Percentiles rank a stretch among this genome's conserved stretches.
These are phyloP conservation scores for Paraphoma chrysanthemicola DNA, from an alignment of 2,329 filamentous ascomycete genomes.

Conservation along the genomic window DNA sequence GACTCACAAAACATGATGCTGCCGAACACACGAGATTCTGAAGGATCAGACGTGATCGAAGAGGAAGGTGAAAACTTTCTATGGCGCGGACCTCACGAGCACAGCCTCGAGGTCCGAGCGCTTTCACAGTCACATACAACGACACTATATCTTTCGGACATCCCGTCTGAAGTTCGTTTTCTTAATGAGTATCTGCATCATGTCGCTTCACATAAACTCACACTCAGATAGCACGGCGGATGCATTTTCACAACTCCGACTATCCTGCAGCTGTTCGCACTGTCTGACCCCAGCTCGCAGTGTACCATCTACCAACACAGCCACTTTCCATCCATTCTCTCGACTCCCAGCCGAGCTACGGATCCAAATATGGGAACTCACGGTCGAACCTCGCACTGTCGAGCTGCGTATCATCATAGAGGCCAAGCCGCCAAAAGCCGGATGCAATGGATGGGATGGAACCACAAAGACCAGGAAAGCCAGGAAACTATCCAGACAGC, in stretches of 20 bases:
- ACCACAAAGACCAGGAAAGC: too few species aligned
- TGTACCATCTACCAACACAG: not conserved
- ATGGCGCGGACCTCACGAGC: not conserved
- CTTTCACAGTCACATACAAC: not conserved
- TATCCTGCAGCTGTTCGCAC: not conserved
- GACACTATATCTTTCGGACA: not conserved
- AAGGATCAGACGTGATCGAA: not conserved
- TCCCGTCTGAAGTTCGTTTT: not conserved
- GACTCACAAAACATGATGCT: too few species aligned
- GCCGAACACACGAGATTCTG: too few species aligned
- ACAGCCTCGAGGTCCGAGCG: not conserved
- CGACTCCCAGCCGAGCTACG: conserved; percentile 12
- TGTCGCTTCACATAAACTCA: not conserved
- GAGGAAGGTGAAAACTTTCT: not conserved
- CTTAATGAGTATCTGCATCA: not conserved
- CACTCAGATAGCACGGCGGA: not conserved
- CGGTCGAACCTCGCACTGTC: conserved; percentile 15
- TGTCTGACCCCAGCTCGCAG: not conserved
- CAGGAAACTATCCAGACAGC: not conserved
- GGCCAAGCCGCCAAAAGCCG: too few species aligned
- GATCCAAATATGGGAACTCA: conserved; percentile 11
- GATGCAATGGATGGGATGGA: too few species aligned
- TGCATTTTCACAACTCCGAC: not conserved
- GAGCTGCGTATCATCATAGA: not conserved
- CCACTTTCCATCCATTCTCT: conserved; percentile 13